A percentile compares a stretch with the other conserved stretches of the same genome.
phyloP scores from a whole-genome alignment of 768 basidiomycete genomes.

The Porpolomopsis calyptriformis region DNA sequence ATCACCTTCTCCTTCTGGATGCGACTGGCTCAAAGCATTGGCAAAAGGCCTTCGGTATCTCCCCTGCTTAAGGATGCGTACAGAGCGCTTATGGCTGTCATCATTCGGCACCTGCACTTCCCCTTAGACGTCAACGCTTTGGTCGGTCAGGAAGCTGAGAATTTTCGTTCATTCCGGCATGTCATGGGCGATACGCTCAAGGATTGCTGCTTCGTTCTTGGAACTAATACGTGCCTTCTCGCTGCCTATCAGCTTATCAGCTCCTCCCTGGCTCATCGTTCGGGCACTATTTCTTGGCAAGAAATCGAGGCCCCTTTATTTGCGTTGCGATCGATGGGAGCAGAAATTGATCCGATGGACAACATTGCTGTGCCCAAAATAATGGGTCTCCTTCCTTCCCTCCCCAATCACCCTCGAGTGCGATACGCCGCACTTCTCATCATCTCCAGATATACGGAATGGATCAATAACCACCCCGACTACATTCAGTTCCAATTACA shows the following conservation, averaged over 20 bases:
- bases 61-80: conserved; percentile 79
- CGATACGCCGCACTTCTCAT: conserved; percentile 94
- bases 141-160: conserved; percentile 78
- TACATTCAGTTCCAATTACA: conserved; percentile 80
- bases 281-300: conserved; percentile 74
- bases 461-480: conserved; percentile 83
- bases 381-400: conserved; percentile 84
- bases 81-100: conserved; percentile 69
- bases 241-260: conserved; percentile 76
- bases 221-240: conserved; percentile 73
- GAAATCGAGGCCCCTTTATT: conserved; percentile 96
- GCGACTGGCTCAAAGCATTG: conserved; percentile 83
- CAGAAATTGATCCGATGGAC: conserved; percentile 77
- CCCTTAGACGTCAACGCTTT: conserved; percentile 59
- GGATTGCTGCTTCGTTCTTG: conserved; percentile 92
- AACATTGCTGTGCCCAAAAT: conserved; percentile 87
- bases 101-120: conserved; percentile 88
- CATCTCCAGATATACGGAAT: conserved; percentile 92
- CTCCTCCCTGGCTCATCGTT: conserved; percentile 51
- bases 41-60: conserved; percentile 60
- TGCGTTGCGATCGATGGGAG: conserved; percentile 97
- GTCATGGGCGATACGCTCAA: conserved; percentile 99
- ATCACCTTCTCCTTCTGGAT: conserved; percentile 99
- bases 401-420: conserved; percentile 83
- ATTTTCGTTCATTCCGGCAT: conserved; percentile 91